Base-by-base conservation (phyloP, 2,329 filamentous ascomycete genomes). In the Nemania serpens region DNA sequence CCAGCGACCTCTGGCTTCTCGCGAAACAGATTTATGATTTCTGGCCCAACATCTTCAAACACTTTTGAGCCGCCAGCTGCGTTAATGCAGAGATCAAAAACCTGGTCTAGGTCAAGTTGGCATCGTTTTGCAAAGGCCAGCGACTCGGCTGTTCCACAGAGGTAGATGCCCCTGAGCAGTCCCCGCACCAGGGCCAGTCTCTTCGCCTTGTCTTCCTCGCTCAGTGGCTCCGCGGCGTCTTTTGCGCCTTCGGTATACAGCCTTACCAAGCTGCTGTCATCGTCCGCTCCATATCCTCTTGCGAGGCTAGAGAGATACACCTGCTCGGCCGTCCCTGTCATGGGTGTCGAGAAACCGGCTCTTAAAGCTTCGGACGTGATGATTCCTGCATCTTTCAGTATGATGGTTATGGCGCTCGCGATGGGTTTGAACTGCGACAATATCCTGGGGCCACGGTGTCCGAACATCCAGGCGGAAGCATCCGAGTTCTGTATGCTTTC, bases 341-440 rank as follows among this genome's bases (percentile, higher is more conserved):
- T 82, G 0, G 85, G 85, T 1, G 82, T 82, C 0, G 86, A 81
- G 71, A 88, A 90, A 29, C 78, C 77, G 55, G 78, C 75, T 43
- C 83, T 77, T 18, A 86, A 78, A 1, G 87, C 86, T 59, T 86
- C 86, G 25, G 84, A 82, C 1, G 88, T 90, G 71, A 91, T 89
- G 74, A 91, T 91, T 51, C 83, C 81, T 70, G 79, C 77, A 71
- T 88, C 85, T 74, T 88, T 88, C 37, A 84, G 66, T 62, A 87
- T 87, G 65, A 87, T 88, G 33, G 80, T 82, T 50, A 86, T 69
- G 2, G 85, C 85, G 69, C 84, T 87, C 15, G 83, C 83, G 37
- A 86, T 73, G 0, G 85, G 84, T 63, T 80, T 75, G 72, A 79
- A 83, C 43, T 81, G 75, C 33, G 80, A 76, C 39, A 87, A 68